Conservation (phyloP, 1,284 basidiomycete species). For the Trametes hirsuta region DNA sequence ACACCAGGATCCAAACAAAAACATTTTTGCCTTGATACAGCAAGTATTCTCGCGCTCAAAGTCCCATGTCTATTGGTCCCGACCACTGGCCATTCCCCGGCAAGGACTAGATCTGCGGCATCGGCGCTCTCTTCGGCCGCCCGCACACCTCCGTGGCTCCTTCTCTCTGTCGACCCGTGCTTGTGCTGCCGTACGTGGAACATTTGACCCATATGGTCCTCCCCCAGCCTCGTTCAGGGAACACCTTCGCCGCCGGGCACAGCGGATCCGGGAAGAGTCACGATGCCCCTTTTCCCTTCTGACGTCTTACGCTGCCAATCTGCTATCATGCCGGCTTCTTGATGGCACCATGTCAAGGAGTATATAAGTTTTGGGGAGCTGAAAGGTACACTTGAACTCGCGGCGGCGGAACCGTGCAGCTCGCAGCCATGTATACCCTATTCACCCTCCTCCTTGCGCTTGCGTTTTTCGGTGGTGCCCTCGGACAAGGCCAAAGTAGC, state of each 20-base stretch:
- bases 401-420: not conserved
- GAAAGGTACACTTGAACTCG: not conserved
- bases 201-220: not conserved
- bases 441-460: conserved; percentile 12
- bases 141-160: not conserved
- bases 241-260: not conserved
- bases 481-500: conserved; percentile 10
- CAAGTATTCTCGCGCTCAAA: too few species aligned
- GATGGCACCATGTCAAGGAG: conserved; percentile 12
- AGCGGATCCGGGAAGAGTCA: conserved; percentile 6
- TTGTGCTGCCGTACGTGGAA: not conserved
- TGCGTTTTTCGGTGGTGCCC: not conserved
- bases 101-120: not conserved
- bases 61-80: too few species aligned
- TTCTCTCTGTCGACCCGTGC: not conserved
- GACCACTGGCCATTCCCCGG: too few species aligned
- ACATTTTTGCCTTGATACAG: too few species aligned
- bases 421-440: conserved; percentile 6
- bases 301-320: conserved; percentile 14
- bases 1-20: too few species aligned
- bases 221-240: not conserved
- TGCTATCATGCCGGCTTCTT: conserved; percentile 15
- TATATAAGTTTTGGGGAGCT: not conserved
- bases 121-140: not conserved
- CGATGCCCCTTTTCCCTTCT: conserved; percentile 16